Conservation (phyloP, 2,329 filamentous ascomycete species). For the Allantophomopsis lycopodina region DNA sequence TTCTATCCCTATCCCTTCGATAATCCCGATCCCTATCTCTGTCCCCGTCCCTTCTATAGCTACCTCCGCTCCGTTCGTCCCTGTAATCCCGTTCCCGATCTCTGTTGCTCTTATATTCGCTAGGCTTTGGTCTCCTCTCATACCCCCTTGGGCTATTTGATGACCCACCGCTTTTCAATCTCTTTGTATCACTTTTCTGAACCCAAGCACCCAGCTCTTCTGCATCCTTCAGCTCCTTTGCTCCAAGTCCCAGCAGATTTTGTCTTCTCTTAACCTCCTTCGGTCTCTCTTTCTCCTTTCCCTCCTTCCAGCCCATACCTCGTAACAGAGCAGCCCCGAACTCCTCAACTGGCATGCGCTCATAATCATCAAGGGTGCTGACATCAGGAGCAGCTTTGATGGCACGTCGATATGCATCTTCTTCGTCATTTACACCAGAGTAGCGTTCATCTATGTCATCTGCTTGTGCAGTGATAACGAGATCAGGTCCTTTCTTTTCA, state of each 20-base stretch:
- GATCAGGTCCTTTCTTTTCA: slow-evolving; percentile 28
- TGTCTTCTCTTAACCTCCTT: slow-evolving; percentile 57
- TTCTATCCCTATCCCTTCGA: slow-evolving; percentile 9
- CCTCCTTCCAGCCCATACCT: slow-evolving; percentile 86
- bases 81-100: slow-evolving; percentile 12
- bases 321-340: slow-evolving; percentile 84
- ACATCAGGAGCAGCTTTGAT: slow-evolving; percentile 59
- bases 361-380: slow-evolving; percentile 72
- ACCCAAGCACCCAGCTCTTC: slow-evolving; percentile 74
- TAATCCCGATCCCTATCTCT: slow-evolving; percentile 10
- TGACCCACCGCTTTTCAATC: slow-evolving; percentile 23
- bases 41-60: slow-evolving; percentile 14
- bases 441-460: slow-evolving; percentile 11
- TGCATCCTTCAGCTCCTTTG: slow-evolving; percentile 61
- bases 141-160: slow-evolving; percentile 27
- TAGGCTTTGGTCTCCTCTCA: slow-evolving; percentile 24
- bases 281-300: slow-evolving; percentile 41
- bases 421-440: slow-evolving; percentile 31
- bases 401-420: slow-evolving; percentile 57
- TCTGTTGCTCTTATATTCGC: slow-evolving; percentile 26
- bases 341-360: slow-evolving; percentile 81
- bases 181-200: slow-evolving; percentile 45
- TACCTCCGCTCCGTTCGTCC: slow-evolving; percentile 19
- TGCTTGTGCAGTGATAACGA: slow-evolving; percentile 30
- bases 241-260: slow-evolving; percentile 76